Evolutionary conservation across 768 basidiomycete species (phyloP).

Genomic region (Auricularia sp.): DNA sequence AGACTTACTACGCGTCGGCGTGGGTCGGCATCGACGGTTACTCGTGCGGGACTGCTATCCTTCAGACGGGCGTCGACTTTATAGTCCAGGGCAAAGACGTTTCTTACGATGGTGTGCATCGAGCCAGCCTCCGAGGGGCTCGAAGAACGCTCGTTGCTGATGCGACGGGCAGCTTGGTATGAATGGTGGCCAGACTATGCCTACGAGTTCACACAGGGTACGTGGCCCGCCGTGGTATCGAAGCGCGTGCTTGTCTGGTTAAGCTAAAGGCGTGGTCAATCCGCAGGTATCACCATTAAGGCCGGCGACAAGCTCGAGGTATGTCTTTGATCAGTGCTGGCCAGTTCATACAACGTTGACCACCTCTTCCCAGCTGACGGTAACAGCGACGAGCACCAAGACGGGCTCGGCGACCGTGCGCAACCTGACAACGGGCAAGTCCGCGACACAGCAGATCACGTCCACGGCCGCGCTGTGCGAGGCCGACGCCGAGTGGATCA

Average conservation of each 20-base stretch:
- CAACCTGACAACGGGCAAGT: slow-evolving; percentile 19
- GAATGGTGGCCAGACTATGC: slow-evolving; percentile 27
- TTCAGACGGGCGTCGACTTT: slow-evolving; percentile 30
- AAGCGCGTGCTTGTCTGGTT: not conserved
- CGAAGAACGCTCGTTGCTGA: not conserved
- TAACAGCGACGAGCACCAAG: slow-evolving; percentile 19
- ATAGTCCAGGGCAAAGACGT: slow-evolving; percentile 16
- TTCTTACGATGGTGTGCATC: slow-evolving; percentile 21
- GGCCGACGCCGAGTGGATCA: slow-evolving; percentile 30
- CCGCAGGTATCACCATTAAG: slow-evolving; percentile 17
- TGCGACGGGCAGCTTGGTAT: slow-evolving; percentile 18
- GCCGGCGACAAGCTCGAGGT: slow-evolving; percentile 20
- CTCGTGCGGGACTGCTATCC: slow-evolving; percentile 27
- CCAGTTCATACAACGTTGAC: not conserved
- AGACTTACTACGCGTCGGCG: slow-evolving; percentile 22
- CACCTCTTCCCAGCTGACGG: slow-evolving; percentile 11
- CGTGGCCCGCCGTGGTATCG: not conserved
- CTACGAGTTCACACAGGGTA: slow-evolving; percentile 18
- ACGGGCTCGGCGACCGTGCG: slow-evolving; percentile 19
- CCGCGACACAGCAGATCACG: slow-evolving; percentile 21
- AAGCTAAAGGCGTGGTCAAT: too few species aligned
- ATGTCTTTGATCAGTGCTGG: not conserved
- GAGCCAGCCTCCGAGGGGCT: not conserved
- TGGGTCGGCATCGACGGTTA: slow-evolving; percentile 32
- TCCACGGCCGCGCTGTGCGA: slow-evolving; percentile 23